Conservation (phyloP, 768 basidiomycete genomes). For the Rhizopogon roseolus region DNA sequence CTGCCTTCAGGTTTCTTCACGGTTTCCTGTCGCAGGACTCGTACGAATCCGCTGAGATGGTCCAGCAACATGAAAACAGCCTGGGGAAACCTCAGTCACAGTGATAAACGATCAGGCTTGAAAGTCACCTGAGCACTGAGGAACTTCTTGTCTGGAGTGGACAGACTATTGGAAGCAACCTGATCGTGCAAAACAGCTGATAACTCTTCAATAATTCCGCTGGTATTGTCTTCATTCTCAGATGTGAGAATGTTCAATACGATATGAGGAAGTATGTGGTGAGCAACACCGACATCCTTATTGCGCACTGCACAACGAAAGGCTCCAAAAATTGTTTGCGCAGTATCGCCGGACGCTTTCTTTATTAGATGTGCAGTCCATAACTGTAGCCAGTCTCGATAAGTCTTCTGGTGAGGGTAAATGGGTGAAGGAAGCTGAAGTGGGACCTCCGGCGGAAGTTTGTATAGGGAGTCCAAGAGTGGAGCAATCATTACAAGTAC, state of each 20-base stretch:
- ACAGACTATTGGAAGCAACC: constrained; percentile 53
- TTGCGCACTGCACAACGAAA: constrained; percentile 76
- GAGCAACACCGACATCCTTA: constrained; percentile 93
- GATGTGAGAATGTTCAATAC: constrained; percentile 82
- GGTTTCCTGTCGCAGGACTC: constrained; percentile 63
- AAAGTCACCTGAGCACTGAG: constrained; percentile 85
- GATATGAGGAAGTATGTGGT: constrained; percentile 86
- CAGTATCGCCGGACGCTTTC: constrained; percentile 50
- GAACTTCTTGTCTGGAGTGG: constrained; percentile 73
- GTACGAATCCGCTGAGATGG: constrained; percentile 88
- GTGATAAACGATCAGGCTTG: background rate
- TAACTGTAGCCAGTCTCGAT: constrained; percentile 92
- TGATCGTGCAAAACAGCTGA: constrained; percentile 84
- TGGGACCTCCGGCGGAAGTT: constrained; percentile 38
- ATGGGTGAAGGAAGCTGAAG: constrained; percentile 60
- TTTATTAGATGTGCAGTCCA: constrained; percentile 85
- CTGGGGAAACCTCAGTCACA: constrained; percentile 34
- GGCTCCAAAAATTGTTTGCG: constrained; percentile 68
- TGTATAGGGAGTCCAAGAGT: constrained; percentile 67
- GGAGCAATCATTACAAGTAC: constrained; percentile 85
- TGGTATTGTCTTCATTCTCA: constrained; percentile 56
- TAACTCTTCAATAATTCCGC: constrained; percentile 71
- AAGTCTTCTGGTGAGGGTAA: constrained; percentile 72
- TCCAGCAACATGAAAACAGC: constrained; percentile 93
- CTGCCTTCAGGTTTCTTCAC: constrained; percentile 42